Evolutionary conservation across 805 yeast genomes (phyloP), one percentile per base, ranked within the genome.

Genomic region (Yamadazyma kitorensis): DNA sequence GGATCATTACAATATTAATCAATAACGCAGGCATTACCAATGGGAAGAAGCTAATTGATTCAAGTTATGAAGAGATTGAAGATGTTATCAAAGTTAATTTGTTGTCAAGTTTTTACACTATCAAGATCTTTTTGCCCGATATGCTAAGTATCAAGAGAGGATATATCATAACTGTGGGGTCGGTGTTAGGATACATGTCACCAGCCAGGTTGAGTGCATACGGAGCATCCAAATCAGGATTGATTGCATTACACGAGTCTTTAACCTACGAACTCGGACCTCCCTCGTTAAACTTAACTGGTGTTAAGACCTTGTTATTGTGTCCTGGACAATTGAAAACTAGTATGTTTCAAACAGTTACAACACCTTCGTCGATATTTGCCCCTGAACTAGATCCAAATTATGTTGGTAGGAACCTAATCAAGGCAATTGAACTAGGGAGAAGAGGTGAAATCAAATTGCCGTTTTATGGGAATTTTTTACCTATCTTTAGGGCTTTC

Each of bases 291-390:
- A 62, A 59, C 33, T 54, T 59, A 2, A 52, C 59, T 4, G 80
- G 85, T 6, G 74, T 91, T 12, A 80, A 80, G 45, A 82, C 95
- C 0, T 60, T 91, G 36, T 63, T 91, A 22, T 70, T 91, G 0
- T 81, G 93, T 45, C 95, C 96, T 0, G 98, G 98, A 0, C 97
- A 91, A 53, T 56, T 91, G 42, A 73, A 70, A 31, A 87, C 97
- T 0, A 48, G 54, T 2, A 73, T 91, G 86, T 91, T 91, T 54
- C 64, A 65, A 12, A 79, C 80, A 2, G 85, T 91, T 5, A 41
- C 58, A 19, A 82, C 96, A 0, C 96, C 97, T 0, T 79, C 85
- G 8, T 61, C 70, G 3, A 44, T 82, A 4, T 54, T 89, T 6
- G 98, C 98, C 0, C 98, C 97, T 0, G 85, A 83, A 40, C 64